phyloP scores from a whole-genome alignment of 495 filamentous ascomycete genomes.

The Lasiosphaeria ovina region DNA sequence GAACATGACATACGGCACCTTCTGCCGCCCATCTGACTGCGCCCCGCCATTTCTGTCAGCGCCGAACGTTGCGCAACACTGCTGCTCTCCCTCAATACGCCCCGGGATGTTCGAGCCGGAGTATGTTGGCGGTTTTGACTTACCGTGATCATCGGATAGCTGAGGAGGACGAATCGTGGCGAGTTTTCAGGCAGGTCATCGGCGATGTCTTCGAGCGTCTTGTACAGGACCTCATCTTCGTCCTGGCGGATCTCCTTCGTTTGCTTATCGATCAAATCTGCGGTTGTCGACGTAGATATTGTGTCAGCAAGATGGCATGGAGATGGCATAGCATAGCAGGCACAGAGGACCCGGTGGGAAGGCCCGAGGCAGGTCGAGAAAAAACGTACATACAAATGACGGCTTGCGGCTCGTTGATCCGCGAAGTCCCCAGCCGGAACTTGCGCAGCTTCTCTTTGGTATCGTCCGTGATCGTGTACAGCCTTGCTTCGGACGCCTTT shows the following conservation, averaged over 20 bases:
- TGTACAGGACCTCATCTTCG: slow-evolving; percentile 69
- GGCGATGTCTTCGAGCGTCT: slow-evolving; percentile 69
- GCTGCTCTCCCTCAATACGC: no score
- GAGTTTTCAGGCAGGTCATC: slow-evolving; percentile 93
- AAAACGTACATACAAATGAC: slow-evolving; percentile 78
- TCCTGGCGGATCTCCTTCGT: slow-evolving; percentile 83
- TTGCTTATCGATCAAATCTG: slow-evolving; percentile 81
- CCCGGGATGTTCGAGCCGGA: not conserved
- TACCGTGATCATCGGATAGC: slow-evolving; percentile 84
- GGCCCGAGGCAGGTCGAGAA: not conserved
- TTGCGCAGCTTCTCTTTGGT: slow-evolving; percentile 85
- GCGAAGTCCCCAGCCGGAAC: slow-evolving; percentile 86
- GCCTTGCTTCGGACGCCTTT: slow-evolving; percentile 76
- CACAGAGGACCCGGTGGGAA: slow-evolving; percentile 10
- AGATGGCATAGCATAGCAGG: not conserved
- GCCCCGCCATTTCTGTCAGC: not conserved
- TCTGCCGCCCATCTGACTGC: slow-evolving; percentile 46
- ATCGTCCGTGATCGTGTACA: slow-evolving; percentile 90
- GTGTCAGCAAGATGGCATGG: slow-evolving; percentile 14
- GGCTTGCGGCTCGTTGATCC: slow-evolving; percentile 84
- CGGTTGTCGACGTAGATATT: slow-evolving; percentile 5
- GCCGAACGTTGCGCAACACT: no score
- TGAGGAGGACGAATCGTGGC: slow-evolving; percentile 84
- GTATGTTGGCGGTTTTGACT: slow-evolving; percentile 17
- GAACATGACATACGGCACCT: slow-evolving; percentile 80